Base-by-base conservation (phyloP, 1,139 yeast species). In the Lodderomyces theae region DNA sequence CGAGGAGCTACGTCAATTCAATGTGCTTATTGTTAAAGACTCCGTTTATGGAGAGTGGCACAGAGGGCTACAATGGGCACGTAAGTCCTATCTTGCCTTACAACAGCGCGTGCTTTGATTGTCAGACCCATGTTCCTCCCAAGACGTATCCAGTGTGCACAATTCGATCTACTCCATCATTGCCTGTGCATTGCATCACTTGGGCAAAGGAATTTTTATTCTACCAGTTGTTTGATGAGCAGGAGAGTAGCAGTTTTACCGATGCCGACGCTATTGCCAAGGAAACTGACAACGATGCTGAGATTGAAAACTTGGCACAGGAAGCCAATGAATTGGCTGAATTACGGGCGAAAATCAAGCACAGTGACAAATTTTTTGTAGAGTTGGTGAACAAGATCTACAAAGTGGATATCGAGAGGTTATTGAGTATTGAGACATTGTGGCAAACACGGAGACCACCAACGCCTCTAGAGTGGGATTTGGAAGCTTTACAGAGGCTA, bases 171-270 rank as follows among this genome's bases (percentile, higher is more conserved):
- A 92, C 98, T 0, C 99, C 98, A 0, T 87, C 96, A 0, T 90
- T 85, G 57, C 97, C 97, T 0, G 84, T 92, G 8, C 99, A 94
- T 57, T 88, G 97, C 58, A 84, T 94, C 32, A 95, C 95, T 0
- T 94, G 99, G 98, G 96, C 97, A 11, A 94, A 94, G 56, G 88
- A 86, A 53, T 94, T 87, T 57, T 64, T 94, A 41, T 89, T 90
- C 56, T 72, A 79, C 30, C 95, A 89, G 57, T 67, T 94, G 40
- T 92, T 89, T 60, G 90, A 82, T 25, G 38, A 35, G 19, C 50
- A 45, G 19, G 55, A 53, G 3, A 44, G 53, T 9, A 50, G 53
- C 8, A 50, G 49, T 8, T 49, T 52, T 41, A 58, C 65, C 26
- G 69, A 72, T 28, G 60, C 61, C 3, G 60, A 54, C 12, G 49